Base-by-base conservation (phyloP, 192 early-diverging fungal species). In the Coemansia umbellata region DNA sequence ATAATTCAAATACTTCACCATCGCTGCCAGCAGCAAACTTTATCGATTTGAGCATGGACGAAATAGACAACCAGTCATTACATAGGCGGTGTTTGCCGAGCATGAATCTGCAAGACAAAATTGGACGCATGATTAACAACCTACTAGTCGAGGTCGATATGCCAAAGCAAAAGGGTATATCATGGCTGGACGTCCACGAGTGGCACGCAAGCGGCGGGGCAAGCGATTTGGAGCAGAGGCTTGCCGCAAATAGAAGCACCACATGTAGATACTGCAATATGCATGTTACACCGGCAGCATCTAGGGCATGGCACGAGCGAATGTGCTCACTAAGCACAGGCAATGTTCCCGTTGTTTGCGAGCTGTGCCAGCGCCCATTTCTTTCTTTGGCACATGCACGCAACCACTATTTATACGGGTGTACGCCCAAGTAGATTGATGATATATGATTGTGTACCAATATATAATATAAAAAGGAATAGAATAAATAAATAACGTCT, bases 321-420 rank as follows among this genome's bases (percentile, higher is more conserved):
- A 39, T 67, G 43, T 74, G 71, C 24, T 36, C n/a, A 22, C 56
- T 74, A 13, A 58, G 40, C 40, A 18, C 30, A 23, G 43, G 28
- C 7, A 31, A 28, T 6, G 5, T 37, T 2, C 65, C 65, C 0
- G 53, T 31, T 0, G 32, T 23, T 11, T 74, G 71, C 24, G 60
- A 63, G 18, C 30, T 60, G 35, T 69, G 66, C 31, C 40, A 54
- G 8, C 36, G 53, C 22, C 33, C 36, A 17, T 67, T 63, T 30
- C 5, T 15, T 3, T 67, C 71, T 7, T 5, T 50, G 15, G 22
- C 39, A 0, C 71, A 74, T 42, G 71, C 71, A 9, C 58, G 60
- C 13, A 68, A 74, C 60, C 71, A 74, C 35, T 59, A 47, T n/a
- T 33, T 74, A 1, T 74, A 67, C 18, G 71, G 71, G 3, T 74